Percentiles rank a stretch among this genome's conserved stretches.
These are phyloP conservation scores for Penicillium sp. DNA, from an alignment of 2,329 filamentous ascomycete genomes.

Conservation along the genomic window DNA sequence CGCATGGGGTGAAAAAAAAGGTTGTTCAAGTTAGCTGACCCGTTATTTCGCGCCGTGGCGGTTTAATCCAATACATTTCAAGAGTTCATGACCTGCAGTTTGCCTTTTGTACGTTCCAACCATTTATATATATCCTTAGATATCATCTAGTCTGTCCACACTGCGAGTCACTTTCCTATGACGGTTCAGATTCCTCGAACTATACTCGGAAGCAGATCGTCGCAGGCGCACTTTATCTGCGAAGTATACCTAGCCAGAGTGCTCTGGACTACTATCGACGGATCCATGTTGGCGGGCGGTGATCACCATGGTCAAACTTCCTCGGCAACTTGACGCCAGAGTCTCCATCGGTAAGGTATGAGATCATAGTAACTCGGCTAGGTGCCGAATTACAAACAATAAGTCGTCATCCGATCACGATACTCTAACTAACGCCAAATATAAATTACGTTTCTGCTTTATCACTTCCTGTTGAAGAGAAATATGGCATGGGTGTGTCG, in stretches of 20 bases:
- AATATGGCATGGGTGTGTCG: background rate
- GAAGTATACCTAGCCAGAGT: too few relatives aligned
- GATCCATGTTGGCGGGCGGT: background rate
- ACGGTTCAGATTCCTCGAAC: too few relatives aligned
- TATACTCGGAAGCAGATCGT: too few relatives aligned
- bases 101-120: slow-evolving; percentile 8
- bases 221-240: too few relatives aligned
- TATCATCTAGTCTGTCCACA: background rate
- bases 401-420: background rate
- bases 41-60: slow-evolving; percentile 47
- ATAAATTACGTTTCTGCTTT: background rate
- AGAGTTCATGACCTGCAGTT: slow-evolving; percentile 42
- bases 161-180: background rate
- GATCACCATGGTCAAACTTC: background rate
- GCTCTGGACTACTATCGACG: too few relatives aligned
- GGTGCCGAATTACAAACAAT: background rate
- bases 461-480: background rate
- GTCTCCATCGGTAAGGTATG: background rate
- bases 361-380: background rate
- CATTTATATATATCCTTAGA: background rate
- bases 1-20: slow-evolving; percentile 46
- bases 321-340: background rate
- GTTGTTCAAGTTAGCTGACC: slow-evolving; percentile 49
- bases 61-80: slow-evolving; percentile 49
- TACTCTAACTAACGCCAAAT: background rate